Evolutionary conservation across 2,329 filamentous ascomycete genomes (phyloP).

Genomic region (Epichloe aotearoae): DNA sequence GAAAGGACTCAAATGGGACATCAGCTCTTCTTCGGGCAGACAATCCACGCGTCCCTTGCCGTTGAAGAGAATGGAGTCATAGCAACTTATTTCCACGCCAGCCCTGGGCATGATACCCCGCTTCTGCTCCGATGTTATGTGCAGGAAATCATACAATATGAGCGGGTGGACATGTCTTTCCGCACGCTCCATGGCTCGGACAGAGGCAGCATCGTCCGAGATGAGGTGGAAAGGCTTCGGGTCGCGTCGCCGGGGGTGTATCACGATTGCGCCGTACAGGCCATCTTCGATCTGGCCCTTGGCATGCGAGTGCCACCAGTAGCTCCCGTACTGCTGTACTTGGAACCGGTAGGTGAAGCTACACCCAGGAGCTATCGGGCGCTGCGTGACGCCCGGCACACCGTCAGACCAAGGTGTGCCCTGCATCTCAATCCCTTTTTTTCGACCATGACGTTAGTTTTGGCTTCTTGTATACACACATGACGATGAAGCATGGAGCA

Average conservation of each 20-base stretch:
- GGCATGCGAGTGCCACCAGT: conserved; percentile 49
- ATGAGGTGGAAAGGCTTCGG: conserved; percentile 38
- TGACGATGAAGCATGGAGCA: too few species aligned
- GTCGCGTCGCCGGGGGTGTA: conserved; percentile 20
- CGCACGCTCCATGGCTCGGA: conserved; percentile 33
- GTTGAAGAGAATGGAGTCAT: conserved; percentile 48
- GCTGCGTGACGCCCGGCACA: conserved; percentile 42
- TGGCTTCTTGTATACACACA: too few species aligned
- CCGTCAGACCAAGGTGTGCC: conserved; percentile 48
- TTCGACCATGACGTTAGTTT: too few species aligned
- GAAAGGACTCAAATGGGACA: conserved; percentile 18
- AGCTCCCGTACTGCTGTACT: conserved; percentile 43
- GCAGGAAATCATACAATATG: conserved; percentile 42
- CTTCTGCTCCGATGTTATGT: conserved; percentile 35
- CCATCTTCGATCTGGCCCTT: conserved; percentile 46
- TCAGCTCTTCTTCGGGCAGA: conserved; percentile 29
- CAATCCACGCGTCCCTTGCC: conserved; percentile 46
- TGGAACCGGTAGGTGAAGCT: conserved; percentile 34
- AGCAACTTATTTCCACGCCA: conserved; percentile 39
- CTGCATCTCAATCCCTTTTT: conserved; percentile 33
- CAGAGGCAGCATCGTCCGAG: conserved; percentile 16
- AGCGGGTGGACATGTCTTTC: conserved; percentile 33
- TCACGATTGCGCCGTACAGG: conserved; percentile 41
- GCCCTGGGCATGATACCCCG: conserved; percentile 30
- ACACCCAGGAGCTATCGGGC: conserved; percentile 31